A percentile compares a stretch with the other conserved stretches of the same genome.
phyloP scores from a whole-genome alignment of 495 filamentous ascomycete genomes.

The Clohesyomyces aquaticus region DNA sequence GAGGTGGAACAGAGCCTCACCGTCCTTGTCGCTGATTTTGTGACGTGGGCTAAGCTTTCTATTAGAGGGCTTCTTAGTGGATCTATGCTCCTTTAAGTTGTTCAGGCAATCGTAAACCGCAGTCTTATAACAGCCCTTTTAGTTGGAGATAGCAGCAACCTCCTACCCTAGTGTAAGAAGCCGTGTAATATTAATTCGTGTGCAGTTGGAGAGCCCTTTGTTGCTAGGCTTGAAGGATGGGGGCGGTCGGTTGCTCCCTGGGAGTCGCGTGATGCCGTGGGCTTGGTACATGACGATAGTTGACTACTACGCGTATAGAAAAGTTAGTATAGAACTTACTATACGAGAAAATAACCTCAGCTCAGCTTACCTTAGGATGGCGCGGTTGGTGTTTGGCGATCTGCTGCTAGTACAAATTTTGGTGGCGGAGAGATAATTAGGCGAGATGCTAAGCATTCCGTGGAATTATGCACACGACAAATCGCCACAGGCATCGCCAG shows the following conservation, averaged over 20 bases:
- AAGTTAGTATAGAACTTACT: too few relatives aligned
- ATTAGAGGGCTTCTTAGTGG: not conserved
- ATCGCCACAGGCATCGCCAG: too few relatives aligned
- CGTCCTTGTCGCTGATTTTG: not conserved
- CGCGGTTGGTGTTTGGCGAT: too few relatives aligned
- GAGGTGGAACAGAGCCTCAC: not conserved
- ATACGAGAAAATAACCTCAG: too few relatives aligned
- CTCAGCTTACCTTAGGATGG: too few relatives aligned
- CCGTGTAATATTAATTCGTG: not conserved
- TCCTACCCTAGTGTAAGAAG: not conserved
- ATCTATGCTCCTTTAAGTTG: not conserved
- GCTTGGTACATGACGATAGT: conserved; percentile 1
- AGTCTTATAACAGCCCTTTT: not conserved
- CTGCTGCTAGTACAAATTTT: too few relatives aligned
- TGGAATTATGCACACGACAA: too few relatives aligned
- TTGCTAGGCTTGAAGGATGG: not conserved
- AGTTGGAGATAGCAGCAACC: not conserved
- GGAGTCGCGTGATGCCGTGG: not conserved
- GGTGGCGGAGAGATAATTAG: too few relatives aligned
- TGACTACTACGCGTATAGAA: too few relatives aligned
- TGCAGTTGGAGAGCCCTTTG: not conserved
- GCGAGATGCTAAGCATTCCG: too few relatives aligned
- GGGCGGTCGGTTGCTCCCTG: not conserved
- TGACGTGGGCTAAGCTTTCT: not conserved
- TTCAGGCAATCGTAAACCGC: not conserved